These are phyloP conservation scores for Picea sitchensis DNA, from an alignment of 75 land plant species.

Conservation along the genomic window DNA sequence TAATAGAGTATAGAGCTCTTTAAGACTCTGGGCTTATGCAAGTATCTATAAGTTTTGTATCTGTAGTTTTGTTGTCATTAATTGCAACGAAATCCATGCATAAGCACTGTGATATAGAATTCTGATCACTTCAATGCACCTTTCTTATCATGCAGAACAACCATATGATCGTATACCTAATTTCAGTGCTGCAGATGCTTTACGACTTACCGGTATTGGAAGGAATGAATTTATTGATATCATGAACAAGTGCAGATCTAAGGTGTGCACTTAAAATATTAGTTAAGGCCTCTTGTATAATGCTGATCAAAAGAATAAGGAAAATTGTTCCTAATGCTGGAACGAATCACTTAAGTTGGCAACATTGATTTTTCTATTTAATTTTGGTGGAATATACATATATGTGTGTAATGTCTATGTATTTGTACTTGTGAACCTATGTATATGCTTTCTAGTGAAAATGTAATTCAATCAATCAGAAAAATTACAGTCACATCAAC, in stretches of 20 bases:
- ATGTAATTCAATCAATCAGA: no score
- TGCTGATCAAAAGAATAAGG: not conserved
- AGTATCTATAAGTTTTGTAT: not conserved
- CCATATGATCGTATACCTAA: slow-evolving; percentile 99
- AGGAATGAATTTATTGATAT: slow-evolving; percentile 98
- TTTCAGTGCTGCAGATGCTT: slow-evolving; percentile 98
- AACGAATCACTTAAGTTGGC: not conserved
- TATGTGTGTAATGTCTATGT: not conserved
- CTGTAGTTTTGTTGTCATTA: not conserved
- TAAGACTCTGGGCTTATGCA: not conserved
- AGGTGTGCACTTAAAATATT: slow-evolving; percentile 41
- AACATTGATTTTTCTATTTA: not conserved
- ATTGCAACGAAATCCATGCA: not conserved
- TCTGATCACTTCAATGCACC: not conserved
- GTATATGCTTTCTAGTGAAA: no score
- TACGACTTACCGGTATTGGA: slow-evolving; percentile 95
- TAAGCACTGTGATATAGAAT: not conserved
- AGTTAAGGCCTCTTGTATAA: not conserved
- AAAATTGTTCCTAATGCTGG: not conserved
- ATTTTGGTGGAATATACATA: not conserved
- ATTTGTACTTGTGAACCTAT: not conserved
- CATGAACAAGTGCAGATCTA: slow-evolving; percentile 98
- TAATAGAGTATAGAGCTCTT: not conserved
- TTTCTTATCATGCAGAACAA: slow-evolving; percentile 69
- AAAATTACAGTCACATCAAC: not conserved